A percentile compares a stretch with the other conserved stretches of the same genome.
phyloP scores from a whole-genome alignment of 2,329 filamentous ascomycete species.

The Diaporthe ilicicola region DNA sequence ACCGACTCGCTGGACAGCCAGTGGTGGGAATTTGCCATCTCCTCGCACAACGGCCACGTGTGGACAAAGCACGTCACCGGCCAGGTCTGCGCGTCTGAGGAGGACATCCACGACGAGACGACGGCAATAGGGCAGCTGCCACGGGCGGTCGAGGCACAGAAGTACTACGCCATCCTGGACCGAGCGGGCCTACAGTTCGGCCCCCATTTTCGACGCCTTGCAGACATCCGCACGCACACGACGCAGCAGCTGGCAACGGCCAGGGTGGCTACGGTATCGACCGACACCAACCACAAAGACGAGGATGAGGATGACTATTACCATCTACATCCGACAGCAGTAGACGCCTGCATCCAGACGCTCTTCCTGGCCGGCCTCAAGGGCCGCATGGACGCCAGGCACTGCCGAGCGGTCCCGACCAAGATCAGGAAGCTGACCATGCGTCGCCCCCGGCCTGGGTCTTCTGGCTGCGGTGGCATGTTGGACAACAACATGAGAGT shows the following conservation, averaged over 20 bases:
- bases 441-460: not conserved
- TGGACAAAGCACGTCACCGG: conserved; percentile 43
- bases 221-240: not conserved
- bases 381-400: not conserved
- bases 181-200: not conserved
- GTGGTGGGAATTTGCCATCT: conserved; percentile 42
- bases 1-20: conserved; percentile 36
- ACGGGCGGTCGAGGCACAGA: too few relatives aligned
- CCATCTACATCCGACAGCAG: not conserved
- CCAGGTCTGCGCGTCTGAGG: conserved; percentile 30
- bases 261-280: not conserved
- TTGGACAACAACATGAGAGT: not conserved
- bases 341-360: not conserved
- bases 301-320: not conserved
- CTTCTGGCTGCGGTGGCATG: too few relatives aligned
- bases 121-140: too few relatives aligned
- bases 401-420: not conserved
- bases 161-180: not conserved
- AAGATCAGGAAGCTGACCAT: not conserved
- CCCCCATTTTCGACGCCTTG: not conserved
- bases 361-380: not conserved
- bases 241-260: not conserved
- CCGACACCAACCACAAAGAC: not conserved
- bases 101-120: too few relatives aligned
- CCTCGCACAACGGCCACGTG: conserved; percentile 36